Evolutionary conservation across 2,329 filamentous ascomycete genomes (phyloP), one percentile per base, ranked within the genome.

Genomic region (Chaetomium olivaceum): DNA sequence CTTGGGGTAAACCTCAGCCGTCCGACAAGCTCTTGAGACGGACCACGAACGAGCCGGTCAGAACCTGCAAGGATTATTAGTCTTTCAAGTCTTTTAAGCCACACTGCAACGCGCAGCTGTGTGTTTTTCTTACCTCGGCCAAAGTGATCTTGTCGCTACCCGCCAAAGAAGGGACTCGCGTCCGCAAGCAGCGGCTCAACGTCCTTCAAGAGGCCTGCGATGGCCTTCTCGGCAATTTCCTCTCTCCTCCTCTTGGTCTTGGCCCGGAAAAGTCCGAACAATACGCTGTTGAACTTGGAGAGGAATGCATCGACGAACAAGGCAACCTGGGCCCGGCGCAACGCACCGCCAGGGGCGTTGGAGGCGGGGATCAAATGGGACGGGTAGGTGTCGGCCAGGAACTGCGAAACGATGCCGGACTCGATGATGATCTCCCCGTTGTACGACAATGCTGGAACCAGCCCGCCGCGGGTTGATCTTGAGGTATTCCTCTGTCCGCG

Each of bases 401-500:
- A 94, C 70, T 89, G 86, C 1, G 87, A 77, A n/a, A 94, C 87
- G 68, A 94, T 85, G 68, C 80, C 87, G 2, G 89, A 92, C 76
- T 95, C 91, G 61, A 85, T 87, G 73, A 95, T 81, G 74, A 91
- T 89, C 68, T 90, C 82, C 67, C 81, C 83, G 68, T 87, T 82
- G 80, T 90, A 89, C 27, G 85, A 83, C 63, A 95, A 78, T 0
- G 87, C 80, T 0, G 92, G 91, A 4, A 95, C 91, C 3, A 93
- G 85, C 16, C 92, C 92, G 64, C 91, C 91, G 87, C 70, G 91
- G 91, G 79, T 94, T 93, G 74, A 95, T 79, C 60, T 88, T 81
- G 9, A 95, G 84, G 75, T 94, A 95, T 81, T 89, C 91, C 46
- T 85, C 80, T 31, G 89, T 87, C 11, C 91, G 87, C 0, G 91